phyloP scores from a whole-genome alignment of 2,329 filamentous ascomycete genomes.

The Aspergillus japonicus region DNA sequence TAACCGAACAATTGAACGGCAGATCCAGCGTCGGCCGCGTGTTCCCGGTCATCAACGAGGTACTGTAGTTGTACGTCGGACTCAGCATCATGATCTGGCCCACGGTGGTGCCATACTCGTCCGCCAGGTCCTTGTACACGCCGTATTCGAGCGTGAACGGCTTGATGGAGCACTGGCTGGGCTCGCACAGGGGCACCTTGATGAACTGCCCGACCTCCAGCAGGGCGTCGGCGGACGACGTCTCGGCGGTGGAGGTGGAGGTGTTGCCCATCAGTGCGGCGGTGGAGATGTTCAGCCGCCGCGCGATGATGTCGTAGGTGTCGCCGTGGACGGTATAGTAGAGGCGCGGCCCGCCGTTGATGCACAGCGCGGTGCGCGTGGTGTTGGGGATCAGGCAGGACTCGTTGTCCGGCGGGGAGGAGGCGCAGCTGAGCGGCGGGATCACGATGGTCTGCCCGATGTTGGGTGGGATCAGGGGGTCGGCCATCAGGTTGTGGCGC shows the following conservation, averaged over 20 bases:
- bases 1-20: background rate
- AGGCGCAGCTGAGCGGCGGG: background rate
- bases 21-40: background rate
- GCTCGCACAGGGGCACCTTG: slow-evolving; percentile 16
- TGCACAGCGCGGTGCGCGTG: slow-evolving; percentile 10
- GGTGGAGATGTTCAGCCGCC: slow-evolving; percentile 15
- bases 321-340: slow-evolving; percentile 22
- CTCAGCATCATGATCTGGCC: slow-evolving; percentile 22
- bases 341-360: slow-evolving; percentile 18
- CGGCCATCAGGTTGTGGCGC: background rate
- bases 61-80: slow-evolving; percentile 21
- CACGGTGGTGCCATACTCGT: slow-evolving; percentile 17
- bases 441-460: background rate
- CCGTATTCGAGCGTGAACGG: slow-evolving; percentile 17
- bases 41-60: background rate
- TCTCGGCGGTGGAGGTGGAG: background rate
- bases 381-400: slow-evolving; percentile 14
- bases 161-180: slow-evolving; percentile 14
- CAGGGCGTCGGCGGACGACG: background rate
- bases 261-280: slow-evolving; percentile 7
- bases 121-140: slow-evolving; percentile 21
- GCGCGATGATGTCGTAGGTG: slow-evolving; percentile 16
- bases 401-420: slow-evolving; percentile 10
- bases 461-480: background rate
- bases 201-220: slow-evolving; percentile 12